Evolutionary conservation across 2,329 filamentous ascomycete species (phyloP).

Genomic region (Clarireedia paspali): DNA sequence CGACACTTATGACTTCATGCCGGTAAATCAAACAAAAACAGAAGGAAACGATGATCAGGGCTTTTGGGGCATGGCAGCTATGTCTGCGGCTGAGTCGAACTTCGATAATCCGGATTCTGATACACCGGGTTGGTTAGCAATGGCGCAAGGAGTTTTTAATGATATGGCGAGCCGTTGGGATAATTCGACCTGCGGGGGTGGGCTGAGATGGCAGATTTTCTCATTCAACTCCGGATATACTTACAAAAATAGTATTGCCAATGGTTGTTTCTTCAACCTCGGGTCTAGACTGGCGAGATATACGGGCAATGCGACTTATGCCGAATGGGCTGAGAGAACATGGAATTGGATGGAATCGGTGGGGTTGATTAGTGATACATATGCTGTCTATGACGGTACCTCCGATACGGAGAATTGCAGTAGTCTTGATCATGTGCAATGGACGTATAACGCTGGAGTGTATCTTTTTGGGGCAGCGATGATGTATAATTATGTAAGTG

Average conservation of each 20-base stretch:
- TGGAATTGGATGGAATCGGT: slow-evolving; percentile 60
- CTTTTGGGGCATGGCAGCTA: slow-evolving; percentile 64
- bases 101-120: slow-evolving; percentile 47
- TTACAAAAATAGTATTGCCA: slow-evolving; percentile 63
- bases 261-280: slow-evolving; percentile 53
- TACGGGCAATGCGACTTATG: slow-evolving; percentile 69
- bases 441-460: slow-evolving; percentile 60
- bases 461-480: slow-evolving; percentile 51
- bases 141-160: slow-evolving; percentile 68
- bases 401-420: slow-evolving; percentile 50
- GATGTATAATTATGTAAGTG: slow-evolving; percentile 41
- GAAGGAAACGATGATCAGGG: slow-evolving; percentile 65
- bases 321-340: slow-evolving; percentile 64
- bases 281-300: slow-evolving; percentile 64
- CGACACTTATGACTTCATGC: slow-evolving; percentile 67
- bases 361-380: slow-evolving; percentile 49
- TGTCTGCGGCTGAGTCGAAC: slow-evolving; percentile 61
- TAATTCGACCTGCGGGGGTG: slow-evolving; percentile 57
- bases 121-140: slow-evolving; percentile 57
- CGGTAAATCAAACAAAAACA: slow-evolving; percentile 54
- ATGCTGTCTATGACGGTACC: slow-evolving; percentile 52
- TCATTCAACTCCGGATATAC: slow-evolving; percentile 71
- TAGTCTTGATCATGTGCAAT: slow-evolving; percentile 51
- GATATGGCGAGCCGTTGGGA: slow-evolving; percentile 68
- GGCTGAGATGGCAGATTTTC: slow-evolving; percentile 79